Evolutionary conservation across 2,329 filamentous ascomycete species (phyloP), one percentile per base, ranked within the genome.

Genomic region (Phialophora verrucosa): DNA sequence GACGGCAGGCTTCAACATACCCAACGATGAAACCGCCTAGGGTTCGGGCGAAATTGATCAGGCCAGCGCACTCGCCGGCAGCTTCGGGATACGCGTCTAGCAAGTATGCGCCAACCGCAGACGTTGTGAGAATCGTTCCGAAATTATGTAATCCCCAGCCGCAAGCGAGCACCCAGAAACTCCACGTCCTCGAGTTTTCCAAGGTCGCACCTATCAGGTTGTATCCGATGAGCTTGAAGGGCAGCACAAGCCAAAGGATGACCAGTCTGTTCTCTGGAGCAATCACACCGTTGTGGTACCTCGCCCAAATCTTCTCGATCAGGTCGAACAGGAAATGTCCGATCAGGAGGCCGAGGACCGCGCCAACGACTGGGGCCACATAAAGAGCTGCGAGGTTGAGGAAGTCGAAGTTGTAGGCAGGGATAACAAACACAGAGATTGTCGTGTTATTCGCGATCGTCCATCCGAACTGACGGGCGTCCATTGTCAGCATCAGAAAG

Each of bases 311-410:
- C 32, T 74, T 75, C 4, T 80, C 82, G 8, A 85, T 72, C 7
- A 76, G 69, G 66, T 87, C 84, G 74, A 87, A 83, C 49, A 86
- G 75, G 77, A 80, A 86, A 73, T 86, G 84, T 2, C 85, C 84
- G 11, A 78, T 74, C 0, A 81, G 56, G 74, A 85, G 82, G 32
- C 84, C 85, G 1, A 87, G 72, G 8, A 85, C 71, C 4, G 82
- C 80, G 2, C 81, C 84, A 3, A 85, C 79, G 20, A 87, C 79
- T 0, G 83, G 83, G 1, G 83, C 81, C 70, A 86, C 85, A 76
- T 87, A 87, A 70, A 87, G 84, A 59, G 78, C 79, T 1, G 80
- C 84, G 49, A 85, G 80, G 54, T 81, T 76, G 44, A 78, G 78
- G 1, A 79, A 79, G 2, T 78, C 79, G 70, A 85, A 84, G 23